Evolutionary conservation across 305 asterid genomes (phyloP), one percentile per base, ranked within the genome.

Genomic region (Plantago coronopus): DNA sequence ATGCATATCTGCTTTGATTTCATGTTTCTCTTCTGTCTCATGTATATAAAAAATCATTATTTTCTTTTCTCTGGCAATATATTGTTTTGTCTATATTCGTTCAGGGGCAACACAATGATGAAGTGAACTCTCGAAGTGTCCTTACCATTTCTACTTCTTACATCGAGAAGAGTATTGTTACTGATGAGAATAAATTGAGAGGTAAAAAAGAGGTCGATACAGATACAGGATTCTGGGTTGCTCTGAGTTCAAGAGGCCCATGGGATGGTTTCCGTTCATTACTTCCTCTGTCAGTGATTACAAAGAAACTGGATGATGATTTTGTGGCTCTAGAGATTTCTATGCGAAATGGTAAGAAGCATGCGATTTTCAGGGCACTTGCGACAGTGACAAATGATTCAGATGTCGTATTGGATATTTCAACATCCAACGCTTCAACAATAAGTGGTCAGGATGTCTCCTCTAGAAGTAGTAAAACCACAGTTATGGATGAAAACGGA

Each of bases 181-280:
- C 79, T 23, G 88, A 84, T 75, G 85, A 74, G 68, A 74, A 66
- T 69, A 75, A 81, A 22, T 55, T 37, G 60, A 81, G 75, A 69
- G 82, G 78, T 66, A 81, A 69, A 45, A 70, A 75, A 66, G 80
- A 70, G 73, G 48, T 68, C 23, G 89, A 78, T 73, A 83, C 72
- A 63, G 97, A 90, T 65, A 74, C 82, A 54, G 96, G 97, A 57
- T 94, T 94, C 77, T 85, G 93, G 91, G 82, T 90, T 74, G 86
- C 95, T 72, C 93, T 90, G 65, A 74, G 81, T 64, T 86, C 85
- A 27, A 81, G 81, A 71, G 97, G 97, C 71, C 85, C 90, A 65
- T 94, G 97, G 97, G 88, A 94, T 78, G 90, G 97, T 78, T 83
- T 87, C 61, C 96, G 96, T 42, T 94, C 97, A 61, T 79, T 84